These are phyloP conservation scores for Hymenoscyphus albidus DNA, from an alignment of 2,329 filamentous ascomycete genomes.

Conservation along the genomic window DNA sequence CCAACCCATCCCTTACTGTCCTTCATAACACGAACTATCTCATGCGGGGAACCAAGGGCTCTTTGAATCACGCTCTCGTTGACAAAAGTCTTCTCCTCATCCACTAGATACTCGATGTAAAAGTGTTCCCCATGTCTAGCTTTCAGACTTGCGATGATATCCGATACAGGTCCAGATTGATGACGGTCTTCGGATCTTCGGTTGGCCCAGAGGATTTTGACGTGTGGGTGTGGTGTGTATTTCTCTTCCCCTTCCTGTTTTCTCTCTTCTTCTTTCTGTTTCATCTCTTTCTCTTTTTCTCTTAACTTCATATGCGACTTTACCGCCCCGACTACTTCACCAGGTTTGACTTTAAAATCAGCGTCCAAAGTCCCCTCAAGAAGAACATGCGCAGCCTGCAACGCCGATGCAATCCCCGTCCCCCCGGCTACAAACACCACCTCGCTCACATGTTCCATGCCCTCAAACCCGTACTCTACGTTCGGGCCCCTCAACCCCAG, in stretches of 20 bases:
- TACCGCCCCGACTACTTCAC: too few relatives aligned
- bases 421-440: slow-evolving; percentile 86
- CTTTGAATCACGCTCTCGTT: slow-evolving; percentile 46
- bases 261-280: too few relatives aligned
- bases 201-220: slow-evolving; percentile 83
- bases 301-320: too few relatives aligned
- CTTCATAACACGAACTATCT: too few relatives aligned
- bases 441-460: slow-evolving; percentile 42
- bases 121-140: slow-evolving; percentile 52
- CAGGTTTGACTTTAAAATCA: too few relatives aligned
- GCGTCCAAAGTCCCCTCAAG: slow-evolving; percentile 30
- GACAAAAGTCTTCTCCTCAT: slow-evolving; percentile 72
- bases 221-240: slow-evolving; percentile 42
- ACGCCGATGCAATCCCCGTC: slow-evolving; percentile 84
- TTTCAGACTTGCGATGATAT: slow-evolving; percentile 62
- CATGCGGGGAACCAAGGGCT: slow-evolving; percentile 15
- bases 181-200: slow-evolving; percentile 60
- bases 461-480: slow-evolving; percentile 59
- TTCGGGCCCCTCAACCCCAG: slow-evolving; percentile 79
- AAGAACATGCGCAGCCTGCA: slow-evolving; percentile 71
- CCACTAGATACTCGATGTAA: slow-evolving; percentile 71
- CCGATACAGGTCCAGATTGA: slow-evolving; percentile 46
- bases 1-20: slow-evolving; percentile 24
- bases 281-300: too few relatives aligned
- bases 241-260: slow-evolving; percentile 34